Evolutionary conservation across 257 asterid genomes (phyloP).

Genomic region (Fraxinus cuspidata): DNA sequence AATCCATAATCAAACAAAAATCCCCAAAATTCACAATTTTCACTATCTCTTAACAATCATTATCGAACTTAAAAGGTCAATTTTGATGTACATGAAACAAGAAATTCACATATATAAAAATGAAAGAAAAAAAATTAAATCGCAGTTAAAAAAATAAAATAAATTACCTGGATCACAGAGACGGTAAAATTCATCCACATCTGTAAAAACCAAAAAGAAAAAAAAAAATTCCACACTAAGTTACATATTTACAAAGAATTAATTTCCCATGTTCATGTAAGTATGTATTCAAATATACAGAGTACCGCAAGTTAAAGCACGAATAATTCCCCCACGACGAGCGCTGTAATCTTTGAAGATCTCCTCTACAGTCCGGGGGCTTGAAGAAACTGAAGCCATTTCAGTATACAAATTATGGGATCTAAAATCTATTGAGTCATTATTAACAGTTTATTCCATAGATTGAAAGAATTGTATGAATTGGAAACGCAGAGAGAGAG

Average conservation of each 20-base stretch:
- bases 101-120: slow-evolving; percentile 22
- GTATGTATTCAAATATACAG: too few relatives aligned
- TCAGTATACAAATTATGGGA: too few relatives aligned
- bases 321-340: slow-evolving; percentile 67
- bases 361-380: slow-evolving; percentile 27
- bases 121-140: slow-evolving; percentile 35
- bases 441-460: too few relatives aligned
- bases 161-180: slow-evolving; percentile 89
- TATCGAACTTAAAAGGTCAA: slow-evolving; percentile 9
- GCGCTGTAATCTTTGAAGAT: slow-evolving; percentile 76
- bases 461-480: too few relatives aligned
- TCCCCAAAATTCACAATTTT: background rate
- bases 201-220: slow-evolving; percentile 36
- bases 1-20: background rate
- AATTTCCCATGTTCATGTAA: too few relatives aligned
- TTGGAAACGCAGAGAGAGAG: too few relatives aligned
- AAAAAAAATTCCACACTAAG: slow-evolving; percentile 15
- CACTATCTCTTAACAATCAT: background rate
- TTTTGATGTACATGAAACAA: slow-evolving; percentile 14
- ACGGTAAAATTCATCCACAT: slow-evolving; percentile 84
- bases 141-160: slow-evolving; percentile 20
- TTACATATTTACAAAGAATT: background rate
- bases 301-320: slow-evolving; percentile 32
- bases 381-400: too few relatives aligned
- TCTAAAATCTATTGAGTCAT: too few relatives aligned